Conservation (phyloP, 2,329 filamentous ascomycete genomes). For the Aaosphaeria pasadenensis region DNA sequence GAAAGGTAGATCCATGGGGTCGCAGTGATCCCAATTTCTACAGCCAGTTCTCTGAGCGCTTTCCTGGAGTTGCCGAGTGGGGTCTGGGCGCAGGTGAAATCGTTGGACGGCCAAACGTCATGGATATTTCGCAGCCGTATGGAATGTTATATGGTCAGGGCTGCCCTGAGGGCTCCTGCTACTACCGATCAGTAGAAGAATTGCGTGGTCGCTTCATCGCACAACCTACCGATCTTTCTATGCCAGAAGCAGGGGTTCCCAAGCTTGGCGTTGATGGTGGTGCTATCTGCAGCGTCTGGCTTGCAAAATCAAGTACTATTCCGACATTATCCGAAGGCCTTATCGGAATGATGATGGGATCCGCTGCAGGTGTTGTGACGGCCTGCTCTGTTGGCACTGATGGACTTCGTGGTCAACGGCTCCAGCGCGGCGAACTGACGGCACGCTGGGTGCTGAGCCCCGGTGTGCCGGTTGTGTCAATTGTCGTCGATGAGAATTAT, state of each 20-base stretch:
- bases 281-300: slow-evolving; percentile 78
- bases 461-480: slow-evolving; percentile 83
- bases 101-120: slow-evolving; percentile 75
- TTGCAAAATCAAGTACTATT: slow-evolving; percentile 76
- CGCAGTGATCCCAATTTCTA: slow-evolving; percentile 71
- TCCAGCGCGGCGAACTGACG: slow-evolving; percentile 72
- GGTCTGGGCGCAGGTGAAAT: slow-evolving; percentile 74
- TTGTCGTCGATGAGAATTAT: slow-evolving; percentile 82
- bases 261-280: slow-evolving; percentile 68
- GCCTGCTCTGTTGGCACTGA: slow-evolving; percentile 72
- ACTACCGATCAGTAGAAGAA: slow-evolving; percentile 73
- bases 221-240: slow-evolving; percentile 57
- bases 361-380: slow-evolving; percentile 77
- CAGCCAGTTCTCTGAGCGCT: slow-evolving; percentile 73
- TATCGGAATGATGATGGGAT: slow-evolving; percentile 79
- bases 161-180: slow-evolving; percentile 75
- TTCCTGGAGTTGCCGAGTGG: slow-evolving; percentile 70
- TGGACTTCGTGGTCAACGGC: slow-evolving; percentile 58
- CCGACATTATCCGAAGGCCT: slow-evolving; percentile 71
- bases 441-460: slow-evolving; percentile 88
- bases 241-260: slow-evolving; percentile 71
- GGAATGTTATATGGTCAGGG: slow-evolving; percentile 85
- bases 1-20: slow-evolving; percentile 79
- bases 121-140: slow-evolving; percentile 85
- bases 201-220: slow-evolving; percentile 73